phyloP scores from a whole-genome alignment of 805 yeast genomes.

The Saturnispora gosingensis region DNA sequence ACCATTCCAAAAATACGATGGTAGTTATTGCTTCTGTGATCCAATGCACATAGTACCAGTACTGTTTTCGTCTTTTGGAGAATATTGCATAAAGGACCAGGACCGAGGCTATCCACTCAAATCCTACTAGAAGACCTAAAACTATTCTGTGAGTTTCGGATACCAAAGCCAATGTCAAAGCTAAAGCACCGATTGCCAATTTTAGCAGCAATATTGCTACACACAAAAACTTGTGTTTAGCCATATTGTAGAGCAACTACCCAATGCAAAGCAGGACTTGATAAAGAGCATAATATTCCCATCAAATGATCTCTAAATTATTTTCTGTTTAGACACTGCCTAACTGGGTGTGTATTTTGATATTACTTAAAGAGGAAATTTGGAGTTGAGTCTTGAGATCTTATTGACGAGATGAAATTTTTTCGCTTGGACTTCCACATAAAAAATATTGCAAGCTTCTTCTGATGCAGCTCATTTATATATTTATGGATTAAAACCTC shows the following conservation, averaged over 20 bases:
- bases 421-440: no score
- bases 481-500: no score
- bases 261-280: background rate
- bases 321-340: background rate
- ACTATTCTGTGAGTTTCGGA: background rate
- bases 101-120: background rate
- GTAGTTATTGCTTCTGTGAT: background rate
- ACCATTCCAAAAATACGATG: background rate
- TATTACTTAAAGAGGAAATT: background rate
- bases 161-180: background rate
- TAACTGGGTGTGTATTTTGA: background rate
- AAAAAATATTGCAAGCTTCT: no score
- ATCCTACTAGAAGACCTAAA: background rate
- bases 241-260: background rate
- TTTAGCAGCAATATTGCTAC: background rate
- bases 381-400: no score
- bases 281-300: background rate
- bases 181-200: background rate
- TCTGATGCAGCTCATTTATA: no score
- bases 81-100: background rate
- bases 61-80: background rate
- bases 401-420: no score
- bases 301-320: background rate
- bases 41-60: background rate
- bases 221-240: background rate